Evolutionary conservation across 257 asterid genomes (phyloP).

Genomic region (Perilla frutescens): DNA sequence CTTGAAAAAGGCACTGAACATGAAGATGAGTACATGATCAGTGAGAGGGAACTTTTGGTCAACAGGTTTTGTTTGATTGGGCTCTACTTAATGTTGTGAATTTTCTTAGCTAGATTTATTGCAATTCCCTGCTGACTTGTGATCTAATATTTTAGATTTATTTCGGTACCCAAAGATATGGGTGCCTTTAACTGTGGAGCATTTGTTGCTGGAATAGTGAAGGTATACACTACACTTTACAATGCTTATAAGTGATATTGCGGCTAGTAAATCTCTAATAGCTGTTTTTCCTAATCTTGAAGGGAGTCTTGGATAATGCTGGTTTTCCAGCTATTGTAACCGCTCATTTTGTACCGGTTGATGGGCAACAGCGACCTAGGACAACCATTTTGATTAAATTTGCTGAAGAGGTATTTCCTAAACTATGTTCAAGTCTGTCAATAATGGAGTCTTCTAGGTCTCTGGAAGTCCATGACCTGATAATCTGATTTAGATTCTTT

Average conservation of each 20-base stretch:
- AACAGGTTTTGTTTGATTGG: conserved; percentile 61
- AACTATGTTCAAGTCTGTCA: background rate
- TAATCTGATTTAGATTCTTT: background rate
- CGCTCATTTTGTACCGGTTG: conserved; percentile 97
- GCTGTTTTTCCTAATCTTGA: conserved; percentile 38
- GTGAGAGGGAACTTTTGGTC: conserved; percentile 94
- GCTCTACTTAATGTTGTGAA: background rate
- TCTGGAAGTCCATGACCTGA: background rate
- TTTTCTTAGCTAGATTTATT: conserved; percentile 16
- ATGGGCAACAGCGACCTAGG: conserved; percentile 92
- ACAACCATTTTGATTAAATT: conserved; percentile 96
- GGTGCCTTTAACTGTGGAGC: conserved; percentile 99
- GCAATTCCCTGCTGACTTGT: conserved; percentile 32
- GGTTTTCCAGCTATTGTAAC: conserved; percentile 96
- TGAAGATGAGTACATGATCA: conserved; percentile 97
- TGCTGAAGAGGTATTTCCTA: conserved; percentile 79
- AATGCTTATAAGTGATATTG: conserved; percentile 14
- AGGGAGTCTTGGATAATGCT: conserved; percentile 94
- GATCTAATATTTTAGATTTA: conserved; percentile 60
- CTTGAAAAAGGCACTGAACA: conserved; percentile 99
- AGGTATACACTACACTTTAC: conserved; percentile 53
- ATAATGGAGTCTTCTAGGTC: background rate
- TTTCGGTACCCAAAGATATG: conserved; percentile 96
- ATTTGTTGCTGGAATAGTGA: conserved; percentile 94
- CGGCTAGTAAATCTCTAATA: conserved; percentile 29